phyloP scores from a whole-genome alignment of 1,284 basidiomycete species.

The Leccinum holopus region DNA sequence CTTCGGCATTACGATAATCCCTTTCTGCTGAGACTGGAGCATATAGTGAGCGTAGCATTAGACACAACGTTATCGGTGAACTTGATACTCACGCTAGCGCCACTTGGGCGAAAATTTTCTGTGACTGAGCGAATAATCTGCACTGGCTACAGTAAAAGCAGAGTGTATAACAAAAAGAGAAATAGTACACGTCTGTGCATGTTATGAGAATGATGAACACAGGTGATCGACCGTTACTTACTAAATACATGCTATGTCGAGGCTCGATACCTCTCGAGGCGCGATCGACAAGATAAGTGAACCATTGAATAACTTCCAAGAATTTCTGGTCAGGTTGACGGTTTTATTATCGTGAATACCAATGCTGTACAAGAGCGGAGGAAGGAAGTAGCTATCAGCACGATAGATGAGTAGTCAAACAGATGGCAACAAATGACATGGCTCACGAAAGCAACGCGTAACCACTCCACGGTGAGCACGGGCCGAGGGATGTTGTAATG shows the following conservation, averaged over 20 bases:
- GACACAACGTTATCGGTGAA: neutral
- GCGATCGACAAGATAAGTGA: neutral
- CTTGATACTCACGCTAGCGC: neutral
- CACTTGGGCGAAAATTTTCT: neutral
- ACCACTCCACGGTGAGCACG: too few species aligned
- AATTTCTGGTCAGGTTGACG: neutral
- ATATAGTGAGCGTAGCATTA: neutral
- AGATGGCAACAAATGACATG: neutral
- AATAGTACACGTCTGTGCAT: neutral
- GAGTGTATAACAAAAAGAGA: neutral
- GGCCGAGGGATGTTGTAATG: too few species aligned
- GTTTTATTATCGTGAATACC: neutral
- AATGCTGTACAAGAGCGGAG: neutral
- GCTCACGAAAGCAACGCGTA: neutral
- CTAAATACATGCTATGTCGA: neutral
- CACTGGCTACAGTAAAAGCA: neutral
- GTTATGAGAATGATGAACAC: neutral
- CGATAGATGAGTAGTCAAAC: neutral
- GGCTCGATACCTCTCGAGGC: neutral
- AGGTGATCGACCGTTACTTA: neutral
- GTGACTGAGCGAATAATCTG: neutral
- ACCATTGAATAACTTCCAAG: neutral
- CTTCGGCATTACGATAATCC: neutral
- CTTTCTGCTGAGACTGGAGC: conserved; percentile 6
- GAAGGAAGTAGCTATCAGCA: neutral